These are phyloP conservation scores for Rhodocollybia butyracea DNA, from an alignment of 768 basidiomycete genomes.

Conservation along the genomic window DNA sequence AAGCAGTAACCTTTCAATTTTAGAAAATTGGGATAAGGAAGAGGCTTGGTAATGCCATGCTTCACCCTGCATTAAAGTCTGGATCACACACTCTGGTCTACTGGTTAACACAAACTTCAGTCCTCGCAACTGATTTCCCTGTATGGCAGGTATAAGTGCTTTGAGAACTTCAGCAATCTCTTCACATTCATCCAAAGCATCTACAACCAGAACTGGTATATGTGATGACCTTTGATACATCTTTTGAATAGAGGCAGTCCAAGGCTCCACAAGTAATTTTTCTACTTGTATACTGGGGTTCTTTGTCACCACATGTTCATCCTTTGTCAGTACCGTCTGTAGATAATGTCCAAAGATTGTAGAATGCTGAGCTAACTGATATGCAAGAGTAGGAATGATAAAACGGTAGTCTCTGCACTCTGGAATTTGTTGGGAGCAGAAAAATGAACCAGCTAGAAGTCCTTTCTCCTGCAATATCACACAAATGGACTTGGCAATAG, in stretches of 20 bases:
- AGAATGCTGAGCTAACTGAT: neutral
- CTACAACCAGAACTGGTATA: neutral
- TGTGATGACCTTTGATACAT: neutral
- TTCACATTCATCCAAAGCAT: conserved; percentile 6
- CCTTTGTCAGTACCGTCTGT: neutral
- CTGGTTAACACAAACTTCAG: conserved; percentile 4
- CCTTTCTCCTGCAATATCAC: neutral
- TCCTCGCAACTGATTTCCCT: neutral
- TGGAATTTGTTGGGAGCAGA: conserved; percentile 7
- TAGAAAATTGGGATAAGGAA: neutral
- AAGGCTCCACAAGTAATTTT: neutral
- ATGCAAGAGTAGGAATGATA: conserved; percentile 8
- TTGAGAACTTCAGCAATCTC: neutral
- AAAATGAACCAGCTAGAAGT: conserved; percentile 1
- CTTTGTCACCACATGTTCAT: neutral
- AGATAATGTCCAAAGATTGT: neutral
- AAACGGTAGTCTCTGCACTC: neutral
- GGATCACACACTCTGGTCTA: neutral
- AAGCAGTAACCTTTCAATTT: neutral
- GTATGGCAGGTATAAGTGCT: neutral
- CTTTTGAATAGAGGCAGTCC: neutral
- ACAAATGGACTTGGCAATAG: conserved; percentile 1
- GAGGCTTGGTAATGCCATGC: too few species aligned
- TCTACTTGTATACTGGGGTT: neutral
- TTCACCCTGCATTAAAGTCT: neutral